Percentiles rank a stretch among this genome's conserved stretches.
phyloP scores from a whole-genome alignment of 495 filamentous ascomycete genomes.

The Penicillium lagena region DNA sequence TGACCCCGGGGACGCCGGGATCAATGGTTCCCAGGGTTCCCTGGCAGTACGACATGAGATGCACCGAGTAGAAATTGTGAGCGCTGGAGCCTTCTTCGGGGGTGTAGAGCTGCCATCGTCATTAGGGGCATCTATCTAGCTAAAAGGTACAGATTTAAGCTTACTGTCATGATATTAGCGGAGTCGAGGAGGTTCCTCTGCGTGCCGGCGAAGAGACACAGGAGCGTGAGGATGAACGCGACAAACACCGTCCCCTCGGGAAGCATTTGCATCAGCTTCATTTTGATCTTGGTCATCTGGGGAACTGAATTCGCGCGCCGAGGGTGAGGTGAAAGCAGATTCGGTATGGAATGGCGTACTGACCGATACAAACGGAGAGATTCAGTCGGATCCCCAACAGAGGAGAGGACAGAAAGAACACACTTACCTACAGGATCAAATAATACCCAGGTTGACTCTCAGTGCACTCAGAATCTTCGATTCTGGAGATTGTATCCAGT shows the following conservation, averaged over 20 bases:
- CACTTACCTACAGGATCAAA: too few species aligned
- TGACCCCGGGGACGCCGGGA: conserved; percentile 21
- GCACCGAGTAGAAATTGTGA: conserved; percentile 68
- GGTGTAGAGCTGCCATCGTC: conserved; percentile 20
- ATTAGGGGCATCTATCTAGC: too few species aligned
- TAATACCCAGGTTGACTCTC: too few species aligned
- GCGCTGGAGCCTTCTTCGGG: conserved; percentile 46
- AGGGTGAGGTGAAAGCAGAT: too few species aligned
- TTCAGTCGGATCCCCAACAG: too few species aligned
- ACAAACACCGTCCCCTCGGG: conserved; percentile 36
- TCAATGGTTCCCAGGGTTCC: conserved; percentile 44
- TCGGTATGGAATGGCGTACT: too few species aligned
- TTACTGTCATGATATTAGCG: conserved; percentile 61
- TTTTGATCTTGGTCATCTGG: neutral
- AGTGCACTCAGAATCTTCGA: too few species aligned
- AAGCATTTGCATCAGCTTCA: conserved; percentile 1
- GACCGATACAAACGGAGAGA: too few species aligned
- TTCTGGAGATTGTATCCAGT: too few species aligned
- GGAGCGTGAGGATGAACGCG: conserved; percentile 60
- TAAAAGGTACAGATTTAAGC: conserved; percentile 13
- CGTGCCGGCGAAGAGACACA: conserved; percentile 67
- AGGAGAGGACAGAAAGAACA: too few species aligned
- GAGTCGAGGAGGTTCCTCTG: conserved; percentile 53
- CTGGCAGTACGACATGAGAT: conserved; percentile 64
- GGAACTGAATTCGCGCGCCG: too few species aligned